Evolutionary conservation across 164 flowering plant species (phyloP).

Genomic region (Platanus orientalis): DNA sequence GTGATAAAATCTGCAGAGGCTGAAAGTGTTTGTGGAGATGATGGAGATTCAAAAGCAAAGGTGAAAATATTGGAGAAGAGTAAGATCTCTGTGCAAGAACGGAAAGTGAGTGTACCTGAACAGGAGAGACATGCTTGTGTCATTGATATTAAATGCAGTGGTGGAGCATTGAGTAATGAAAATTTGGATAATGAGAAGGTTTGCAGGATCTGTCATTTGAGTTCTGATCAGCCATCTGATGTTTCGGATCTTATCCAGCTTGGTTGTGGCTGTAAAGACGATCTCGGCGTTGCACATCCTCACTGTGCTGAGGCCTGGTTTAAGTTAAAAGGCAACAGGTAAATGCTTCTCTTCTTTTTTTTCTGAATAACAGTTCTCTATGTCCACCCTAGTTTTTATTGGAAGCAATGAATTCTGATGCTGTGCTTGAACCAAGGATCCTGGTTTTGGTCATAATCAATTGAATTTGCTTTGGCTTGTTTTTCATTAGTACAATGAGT

Average conservation of each 20-base stretch:
- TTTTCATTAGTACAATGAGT: background rate
- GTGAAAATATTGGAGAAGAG: constrained; percentile 11
- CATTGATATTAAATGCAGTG: constrained; percentile 33
- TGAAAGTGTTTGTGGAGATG: constrained; percentile 8
- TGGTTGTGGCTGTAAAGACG: constrained; percentile 85
- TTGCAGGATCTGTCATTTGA: constrained; percentile 88
- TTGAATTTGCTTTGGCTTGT: background rate
- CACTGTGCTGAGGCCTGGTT: constrained; percentile 94
- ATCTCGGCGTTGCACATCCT: constrained; percentile 68
- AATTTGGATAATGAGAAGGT: constrained; percentile 38
- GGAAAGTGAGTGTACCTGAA: constrained; percentile 16
- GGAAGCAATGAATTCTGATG: background rate
- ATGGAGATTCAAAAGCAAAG: constrained; percentile 10
- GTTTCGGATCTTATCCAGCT: constrained; percentile 47
- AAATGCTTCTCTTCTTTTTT: constrained; percentile 8
- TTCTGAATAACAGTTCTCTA: constrained; percentile 1
- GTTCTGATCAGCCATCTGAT: constrained; percentile 36
- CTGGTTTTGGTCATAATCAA: no score
- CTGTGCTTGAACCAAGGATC: background rate
- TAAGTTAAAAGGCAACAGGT: constrained; percentile 85
- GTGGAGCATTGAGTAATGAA: constrained; percentile 21
- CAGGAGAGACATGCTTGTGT: constrained; percentile 23
- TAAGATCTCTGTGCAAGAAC: constrained; percentile 18
- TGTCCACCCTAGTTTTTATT: constrained; percentile 1
- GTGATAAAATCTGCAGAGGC: constrained; percentile 16